Percentiles rank a stretch among this genome's conserved stretches.
Conservation (phyloP, 2,329 filamentous ascomycete genomes). For the Aspergillus sp. region DNA sequence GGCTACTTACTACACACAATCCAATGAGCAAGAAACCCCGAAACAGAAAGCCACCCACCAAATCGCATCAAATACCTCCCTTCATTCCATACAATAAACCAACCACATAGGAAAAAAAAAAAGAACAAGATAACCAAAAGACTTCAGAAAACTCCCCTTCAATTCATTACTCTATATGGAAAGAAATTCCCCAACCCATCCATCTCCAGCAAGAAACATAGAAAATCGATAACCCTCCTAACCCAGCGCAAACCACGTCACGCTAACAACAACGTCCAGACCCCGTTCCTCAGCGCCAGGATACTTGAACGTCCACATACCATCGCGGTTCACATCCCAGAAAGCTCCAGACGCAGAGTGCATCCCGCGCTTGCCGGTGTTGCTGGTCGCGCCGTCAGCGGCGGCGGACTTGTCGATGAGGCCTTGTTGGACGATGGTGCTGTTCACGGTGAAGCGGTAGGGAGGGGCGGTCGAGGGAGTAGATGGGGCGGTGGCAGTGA, state of each 20-base stretch:
- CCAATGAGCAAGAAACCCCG: not conserved
- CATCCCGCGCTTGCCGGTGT: constrained; percentile 76
- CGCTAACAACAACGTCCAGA: constrained; percentile 51
- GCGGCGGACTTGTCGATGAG: constrained; percentile 57
- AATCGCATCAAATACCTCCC: too few relatives aligned
- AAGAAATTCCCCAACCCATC: not conserved
- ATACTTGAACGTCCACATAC: constrained; percentile 57
- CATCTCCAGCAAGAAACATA: not conserved
- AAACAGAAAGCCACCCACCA: not conserved
- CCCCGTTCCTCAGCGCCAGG: constrained; percentile 49
- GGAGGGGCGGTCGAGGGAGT: constrained; percentile 51
- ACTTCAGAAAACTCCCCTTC: not conserved
- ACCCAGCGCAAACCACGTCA: constrained; percentile 50
- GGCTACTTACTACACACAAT: not conserved
- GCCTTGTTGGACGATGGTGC: constrained; percentile 92
- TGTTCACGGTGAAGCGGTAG: constrained; percentile 96
- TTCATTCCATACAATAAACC: too few relatives aligned
- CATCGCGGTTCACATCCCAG: constrained; percentile 55
- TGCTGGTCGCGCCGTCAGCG: constrained; percentile 58
- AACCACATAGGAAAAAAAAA: not conserved
- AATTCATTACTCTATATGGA: not conserved
- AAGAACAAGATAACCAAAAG: not conserved
- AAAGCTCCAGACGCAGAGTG: constrained; percentile 53
- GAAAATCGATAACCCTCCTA: constrained; percentile 13
- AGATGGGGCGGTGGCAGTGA: constrained; percentile 43